Percentiles rank a stretch among this genome's conserved stretches.
Evolutionary conservation across 805 yeast species (phyloP).

Genomic region (Metschnikowia colocasiae): DNA sequence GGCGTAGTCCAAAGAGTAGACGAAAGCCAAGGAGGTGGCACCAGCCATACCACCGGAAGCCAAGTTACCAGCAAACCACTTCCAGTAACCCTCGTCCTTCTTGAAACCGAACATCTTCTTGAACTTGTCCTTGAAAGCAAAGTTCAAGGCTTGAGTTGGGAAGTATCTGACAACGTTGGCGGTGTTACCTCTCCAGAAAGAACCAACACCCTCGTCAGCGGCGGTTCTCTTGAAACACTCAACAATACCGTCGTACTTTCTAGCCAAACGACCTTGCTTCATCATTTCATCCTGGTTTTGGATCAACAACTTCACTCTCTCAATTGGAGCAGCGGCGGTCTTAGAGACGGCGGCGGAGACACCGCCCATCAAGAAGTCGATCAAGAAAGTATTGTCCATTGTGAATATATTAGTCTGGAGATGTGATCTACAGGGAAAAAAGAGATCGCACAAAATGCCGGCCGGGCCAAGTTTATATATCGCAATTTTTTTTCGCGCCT

Average conservation of each 20-base stretch:
- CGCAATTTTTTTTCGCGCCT: slow-evolving; percentile 16
- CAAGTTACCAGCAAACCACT: slow-evolving; percentile 96
- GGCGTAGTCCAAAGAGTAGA: slow-evolving; percentile 96
- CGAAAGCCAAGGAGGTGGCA: slow-evolving; percentile 90
- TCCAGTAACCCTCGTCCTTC: slow-evolving; percentile 90
- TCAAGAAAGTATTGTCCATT: slow-evolving; percentile 30
- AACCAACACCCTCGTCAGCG: slow-evolving; percentile 83
- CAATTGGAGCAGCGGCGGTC: slow-evolving; percentile 97
- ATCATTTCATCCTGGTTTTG: slow-evolving; percentile 98
- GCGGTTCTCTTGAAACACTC: slow-evolving; percentile 96
- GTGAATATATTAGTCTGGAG: slow-evolving; percentile 11
- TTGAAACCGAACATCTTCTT: slow-evolving; percentile 95
- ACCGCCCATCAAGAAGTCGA: slow-evolving; percentile 91
- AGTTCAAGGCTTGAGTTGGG: slow-evolving; percentile 99
- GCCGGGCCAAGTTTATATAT: slow-evolving; percentile 17
- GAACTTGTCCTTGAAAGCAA: slow-evolving; percentile 97
- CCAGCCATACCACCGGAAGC: slow-evolving; percentile 99
- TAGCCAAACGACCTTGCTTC: slow-evolving; percentile 92
- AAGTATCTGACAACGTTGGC: slow-evolving; percentile 98
- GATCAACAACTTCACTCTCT: slow-evolving; percentile 92
- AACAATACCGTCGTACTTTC: slow-evolving; percentile 80
- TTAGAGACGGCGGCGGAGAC: slow-evolving; percentile 98
- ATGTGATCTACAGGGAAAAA: slow-evolving; percentile 15
- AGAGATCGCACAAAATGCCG: slow-evolving; percentile 3
- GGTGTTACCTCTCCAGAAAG: slow-evolving; percentile 99